Evolutionary conservation across 1,284 basidiomycete species (phyloP), one percentile per base, ranked within the genome.

Genomic region (Trametes versicolor): DNA sequence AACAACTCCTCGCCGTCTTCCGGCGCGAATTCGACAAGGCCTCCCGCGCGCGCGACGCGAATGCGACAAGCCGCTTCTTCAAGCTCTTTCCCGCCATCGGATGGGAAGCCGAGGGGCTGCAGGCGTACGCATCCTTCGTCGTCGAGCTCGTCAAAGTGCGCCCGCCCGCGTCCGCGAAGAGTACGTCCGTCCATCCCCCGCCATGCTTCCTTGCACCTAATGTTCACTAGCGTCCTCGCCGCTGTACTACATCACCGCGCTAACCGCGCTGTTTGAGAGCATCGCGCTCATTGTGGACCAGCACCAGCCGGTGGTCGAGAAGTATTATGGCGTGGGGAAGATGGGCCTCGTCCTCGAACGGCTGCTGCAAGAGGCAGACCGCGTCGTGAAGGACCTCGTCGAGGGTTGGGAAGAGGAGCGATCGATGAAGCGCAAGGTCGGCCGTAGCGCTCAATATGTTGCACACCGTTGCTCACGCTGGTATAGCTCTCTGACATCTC

Each of bases 221-320:
- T 34, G 49, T 57, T 25, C 25, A 3, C 27, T 76, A 97, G 94
- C 92, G 0, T 95, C 94, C 13, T 96, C 95, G 0, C 92, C 96
- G 0, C 79, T 95, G 25, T 97, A 96, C 79, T 97, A 95, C 76
- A 89, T 97, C 66, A 90, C 93, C 4, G 85, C 90, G 4, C 80
- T 98, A 58, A 98, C 96, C 0, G 90, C 92, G 1, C 84, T 99
- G 0, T 97, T 99, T 70, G 98, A 99, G 79, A 93, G 93, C 60
- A 92, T 99, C 49, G 98, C 97, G 0, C 89, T 95, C 81, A 96
- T 99, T 66, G 91, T 99, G 47, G 96, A 97, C 73, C 96, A 98
- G 75, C 98, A 99, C 76, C 96, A 98, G 73, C 94, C 96, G 1
- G 89, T 99, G 1, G 97, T 99, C 0, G 97, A 99, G 76, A 97